These are phyloP conservation scores for Mycena capillaripes DNA, from an alignment of 768 basidiomycete species.

Conservation along the genomic window DNA sequence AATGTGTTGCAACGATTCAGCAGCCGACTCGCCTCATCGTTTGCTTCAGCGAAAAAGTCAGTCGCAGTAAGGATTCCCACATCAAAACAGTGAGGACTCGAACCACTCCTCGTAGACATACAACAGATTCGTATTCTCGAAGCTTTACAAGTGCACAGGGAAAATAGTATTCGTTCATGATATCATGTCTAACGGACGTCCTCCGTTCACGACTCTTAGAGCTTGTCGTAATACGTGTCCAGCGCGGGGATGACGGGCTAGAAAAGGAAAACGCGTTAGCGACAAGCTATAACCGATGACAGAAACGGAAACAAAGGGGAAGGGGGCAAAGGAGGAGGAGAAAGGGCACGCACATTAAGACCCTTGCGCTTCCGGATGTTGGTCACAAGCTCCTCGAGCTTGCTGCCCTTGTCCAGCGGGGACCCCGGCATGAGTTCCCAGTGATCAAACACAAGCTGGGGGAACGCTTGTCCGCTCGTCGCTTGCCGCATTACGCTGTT, in stretches of 20 bases:
- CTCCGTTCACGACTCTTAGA: slow-evolving; percentile 46
- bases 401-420: slow-evolving; percentile 76
- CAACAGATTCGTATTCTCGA: slow-evolving; percentile 29
- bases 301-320: not conserved
- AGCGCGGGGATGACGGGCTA: slow-evolving; percentile 77
- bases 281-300: not conserved
- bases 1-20: too few relatives aligned
- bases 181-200: slow-evolving; percentile 9
- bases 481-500: slow-evolving; percentile 94
- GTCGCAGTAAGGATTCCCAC: too few relatives aligned
- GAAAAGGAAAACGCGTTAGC: slow-evolving; percentile 20
- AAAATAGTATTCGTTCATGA: slow-evolving; percentile 8
- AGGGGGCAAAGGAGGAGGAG: too few relatives aligned
- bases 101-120: not conserved
- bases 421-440: slow-evolving; percentile 88
- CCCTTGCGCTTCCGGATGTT: slow-evolving; percentile 80
- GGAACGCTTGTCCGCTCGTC: slow-evolving; percentile 98
- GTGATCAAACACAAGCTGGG: slow-evolving; percentile 94
- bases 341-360: slow-evolving; percentile 64
- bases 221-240: slow-evolving; percentile 81
- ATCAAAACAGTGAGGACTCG: too few relatives aligned
- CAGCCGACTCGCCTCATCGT: too few relatives aligned
- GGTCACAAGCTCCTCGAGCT: slow-evolving; percentile 74
- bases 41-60: too few relatives aligned
- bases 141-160: slow-evolving; percentile 17